A percentile compares a stretch with the other conserved stretches of the same genome.
Conservation (phyloP, 306 rosid species). For the Glycine tomentella region DNA sequence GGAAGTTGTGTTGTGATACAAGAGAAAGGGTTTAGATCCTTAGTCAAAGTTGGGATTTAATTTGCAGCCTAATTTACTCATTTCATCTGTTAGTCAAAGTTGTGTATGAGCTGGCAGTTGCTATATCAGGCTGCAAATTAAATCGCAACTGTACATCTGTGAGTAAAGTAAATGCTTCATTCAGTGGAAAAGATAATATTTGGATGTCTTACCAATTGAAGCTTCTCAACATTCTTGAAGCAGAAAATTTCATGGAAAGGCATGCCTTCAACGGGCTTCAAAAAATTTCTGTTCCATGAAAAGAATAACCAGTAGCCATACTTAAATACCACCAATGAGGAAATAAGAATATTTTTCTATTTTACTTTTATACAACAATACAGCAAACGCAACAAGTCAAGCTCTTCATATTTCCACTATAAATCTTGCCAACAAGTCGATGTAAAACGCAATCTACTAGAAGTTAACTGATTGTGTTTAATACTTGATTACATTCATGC, state of each 20-base stretch:
- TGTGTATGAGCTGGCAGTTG: constrained; percentile 13
- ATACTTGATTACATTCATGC: constrained; percentile 6
- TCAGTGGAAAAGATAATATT: constrained; percentile 34
- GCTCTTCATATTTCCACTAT: constrained; percentile 25
- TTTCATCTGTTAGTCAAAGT: constrained; percentile 8
- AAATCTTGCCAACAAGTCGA: constrained; percentile 15
- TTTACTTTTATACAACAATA: constrained; percentile 25
- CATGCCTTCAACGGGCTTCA: constrained; percentile 75
- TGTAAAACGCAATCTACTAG: constrained; percentile 18
- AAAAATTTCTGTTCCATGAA: constrained; percentile 65
- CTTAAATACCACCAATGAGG: constrained; percentile 18
- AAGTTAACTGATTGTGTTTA: constrained; percentile 3
- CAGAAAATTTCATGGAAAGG: constrained; percentile 79
- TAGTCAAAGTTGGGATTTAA: too few relatives aligned
- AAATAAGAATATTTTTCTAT: constrained; percentile 19
- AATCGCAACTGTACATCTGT: constrained; percentile 4
- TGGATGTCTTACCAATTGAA: constrained; percentile 75
- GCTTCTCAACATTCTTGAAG: constrained; percentile 85
- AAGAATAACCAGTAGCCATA: constrained; percentile 35
- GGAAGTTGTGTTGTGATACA: constrained; percentile 7
- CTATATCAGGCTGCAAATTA: constrained; percentile 30
- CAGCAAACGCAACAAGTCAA: constrained; percentile 22
- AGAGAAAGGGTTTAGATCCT: not conserved
- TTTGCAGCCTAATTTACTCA: too few relatives aligned
- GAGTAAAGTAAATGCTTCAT: constrained; percentile 29